Evolutionary conservation across 768 basidiomycete genomes (phyloP), one percentile per base, ranked within the genome.

Genomic region (Podaxis carcinomalis): DNA sequence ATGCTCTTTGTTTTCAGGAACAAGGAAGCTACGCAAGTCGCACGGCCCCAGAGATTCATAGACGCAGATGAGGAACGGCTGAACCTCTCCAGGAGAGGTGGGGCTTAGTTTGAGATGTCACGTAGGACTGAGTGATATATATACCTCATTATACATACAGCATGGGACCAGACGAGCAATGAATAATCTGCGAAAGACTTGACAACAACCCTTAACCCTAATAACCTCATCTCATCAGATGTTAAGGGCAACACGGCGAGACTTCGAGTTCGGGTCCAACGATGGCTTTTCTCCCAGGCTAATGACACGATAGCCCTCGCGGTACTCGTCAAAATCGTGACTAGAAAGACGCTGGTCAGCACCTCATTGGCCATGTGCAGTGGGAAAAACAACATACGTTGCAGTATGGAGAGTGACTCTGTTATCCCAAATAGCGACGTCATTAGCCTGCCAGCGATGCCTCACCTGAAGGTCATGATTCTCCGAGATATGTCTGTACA

Each of bases 371-470:
- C 11, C 32, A 9, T n/a, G 42, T 11, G 2, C 9, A 28, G 13
- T 2, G 37, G 3, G 19, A 27, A 39, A 37, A 7, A 54, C 27
- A 28, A 61, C 75, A 58, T 65, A 77, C 77, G 78, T 78, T 19
- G 76, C 75, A 11, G 74, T 82, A 63, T 83, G 82, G 69, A 75
- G 78, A 0, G 80, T 80, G 14, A 76, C 72, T 49, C 83, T 69
- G 66, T 87, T 87, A 61, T 85, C 84, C 85, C 84, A 87, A 65
- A 87, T 83, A 0, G 85, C 85, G 23, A 86, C 68, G 56, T 81
- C 81, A 65, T 84, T 78, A 47, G 68, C 67, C 35, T 71, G 68
- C 83, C 85, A 87, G 19, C 77, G 76, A 74, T 75, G 81, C 27
- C 81, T 74, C 57, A 83, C 73, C 67, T 82, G 83, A 13, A 85